Base-by-base conservation (phyloP, 2,329 filamentous ascomycete genomes). In the Lecanicillium sp. region DNA sequence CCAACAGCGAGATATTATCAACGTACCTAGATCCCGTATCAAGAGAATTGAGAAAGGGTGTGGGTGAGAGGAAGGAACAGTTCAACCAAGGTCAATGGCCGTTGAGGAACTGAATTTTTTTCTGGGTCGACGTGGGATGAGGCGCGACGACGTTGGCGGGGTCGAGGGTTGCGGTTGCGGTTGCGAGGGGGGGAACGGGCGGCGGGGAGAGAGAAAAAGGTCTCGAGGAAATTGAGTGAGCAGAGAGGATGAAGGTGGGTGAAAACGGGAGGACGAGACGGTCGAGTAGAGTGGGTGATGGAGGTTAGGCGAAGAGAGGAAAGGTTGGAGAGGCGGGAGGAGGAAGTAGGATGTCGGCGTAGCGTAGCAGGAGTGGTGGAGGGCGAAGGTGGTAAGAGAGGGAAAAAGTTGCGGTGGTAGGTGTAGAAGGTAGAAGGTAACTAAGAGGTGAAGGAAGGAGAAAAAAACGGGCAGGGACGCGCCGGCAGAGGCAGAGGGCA, bases 401-500 rank as follows among this genome's bases (percentile, higher is more conserved):
- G 52, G 51, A 44, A 55, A 52, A 51, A 62, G 56, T 58, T 50
- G 52, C n/a, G n/a, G n/a, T n/a, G n/a, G n/a, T n/a, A n/a, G n/a
- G n/a, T n/a, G 52, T 50, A 51, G 53, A 54, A 55, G 47, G 54
- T 49, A 52, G 55, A 57, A 49, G 48, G 58, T 55, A 53, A 46
- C 50, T 50, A 20, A 33, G 35, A 33, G 14, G 38, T 9, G 43
- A 35, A 15, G 27, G 36, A 29, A 40, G 32, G 27, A 39, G 73
- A 80, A 81, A 64, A 77, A 80, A 42, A 44, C 33, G 20, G 45
- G 37, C 35, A 47, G 51, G 43, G 40, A 35, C 36, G 44, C 29
- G 21, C 20, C 3, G 23, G 42, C 20, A 27, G n/a, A n/a, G n/a
- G n/a, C n/a, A n/a, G n/a, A n/a, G n/a, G n/a, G n/a, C n/a, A n/a